A percentile compares a stretch with the other conserved stretches of the same genome.
Evolutionary conservation across 768 basidiomycete genomes (phyloP).

Genomic region (Panellus pusillus): DNA sequence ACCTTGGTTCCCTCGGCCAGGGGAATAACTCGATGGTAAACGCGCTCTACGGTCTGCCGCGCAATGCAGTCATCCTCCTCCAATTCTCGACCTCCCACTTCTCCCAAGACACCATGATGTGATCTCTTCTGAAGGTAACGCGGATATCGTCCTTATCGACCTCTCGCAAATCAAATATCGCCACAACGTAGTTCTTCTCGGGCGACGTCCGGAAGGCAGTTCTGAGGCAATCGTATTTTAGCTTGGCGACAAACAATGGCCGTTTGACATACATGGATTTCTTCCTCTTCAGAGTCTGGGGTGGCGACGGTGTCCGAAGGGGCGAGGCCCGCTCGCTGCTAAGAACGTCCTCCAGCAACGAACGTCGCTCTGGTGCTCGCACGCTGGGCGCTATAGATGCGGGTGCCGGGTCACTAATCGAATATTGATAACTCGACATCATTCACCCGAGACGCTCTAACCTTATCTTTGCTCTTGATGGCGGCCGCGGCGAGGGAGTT

Average conservation of each 20-base stretch:
- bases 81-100: conserved; percentile 42
- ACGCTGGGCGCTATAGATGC: conserved; percentile 2
- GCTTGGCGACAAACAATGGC: not conserved
- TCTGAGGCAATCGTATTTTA: conserved; percentile 28
- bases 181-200: conserved; percentile 48
- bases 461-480: conserved; percentile 17
- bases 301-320: conserved; percentile 15
- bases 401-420: not conserved
- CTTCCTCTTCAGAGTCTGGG: conserved; percentile 37
- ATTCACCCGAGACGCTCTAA: not conserved
- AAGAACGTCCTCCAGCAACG: conserved; percentile 17
- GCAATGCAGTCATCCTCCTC: conserved; percentile 42
- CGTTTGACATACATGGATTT: conserved; percentile 41
- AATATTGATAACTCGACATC: no score
- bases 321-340: conserved; percentile 12
- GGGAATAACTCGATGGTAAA: conserved; percentile 48
- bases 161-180: conserved; percentile 50
- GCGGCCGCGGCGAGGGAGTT: conserved; percentile 17
- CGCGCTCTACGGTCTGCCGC: conserved; percentile 48
- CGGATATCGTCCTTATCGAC: conserved; percentile 54
- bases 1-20: conserved; percentile 52
- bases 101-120: conserved; percentile 48
- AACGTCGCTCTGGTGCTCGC: conserved; percentile 12
- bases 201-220: conserved; percentile 45
- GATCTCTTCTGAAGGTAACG: conserved; percentile 44